A percentile compares a stretch with the other conserved stretches of the same genome.
These are phyloP conservation scores for Scytalidium lignicola DNA, from an alignment of 2,329 filamentous ascomycete species.

Conservation along the genomic window DNA sequence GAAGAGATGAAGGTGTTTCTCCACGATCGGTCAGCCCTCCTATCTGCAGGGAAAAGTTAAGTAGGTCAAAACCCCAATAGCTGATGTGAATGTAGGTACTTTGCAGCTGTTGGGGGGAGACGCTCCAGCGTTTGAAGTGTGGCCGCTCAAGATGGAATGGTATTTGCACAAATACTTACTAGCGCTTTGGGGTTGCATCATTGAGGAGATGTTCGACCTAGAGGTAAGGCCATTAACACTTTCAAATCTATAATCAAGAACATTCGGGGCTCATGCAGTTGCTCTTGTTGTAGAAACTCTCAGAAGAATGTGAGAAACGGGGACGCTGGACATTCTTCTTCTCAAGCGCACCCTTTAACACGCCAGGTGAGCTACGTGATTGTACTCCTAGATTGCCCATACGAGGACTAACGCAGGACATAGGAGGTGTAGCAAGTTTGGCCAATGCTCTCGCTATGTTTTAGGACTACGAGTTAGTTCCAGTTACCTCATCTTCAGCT, in stretches of 20 bases:
- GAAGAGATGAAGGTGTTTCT: constrained; percentile 12
- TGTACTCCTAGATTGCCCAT: too few relatives aligned
- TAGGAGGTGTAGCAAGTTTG: too few relatives aligned
- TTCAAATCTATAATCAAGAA: too few relatives aligned
- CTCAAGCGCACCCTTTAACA: constrained; percentile 18
- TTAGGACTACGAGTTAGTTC: too few relatives aligned
- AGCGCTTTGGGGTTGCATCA: constrained; percentile 16
- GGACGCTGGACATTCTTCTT: constrained; percentile 19
- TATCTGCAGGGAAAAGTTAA: too few relatives aligned
- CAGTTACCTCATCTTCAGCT: too few relatives aligned
- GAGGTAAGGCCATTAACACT: constrained; percentile 13
- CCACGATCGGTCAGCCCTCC: too few relatives aligned
- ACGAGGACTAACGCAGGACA: too few relatives aligned
- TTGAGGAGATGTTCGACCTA: constrained; percentile 20
- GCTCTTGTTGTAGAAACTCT: too few relatives aligned
- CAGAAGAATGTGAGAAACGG: constrained; percentile 7
- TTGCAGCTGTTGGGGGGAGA: constrained; percentile 36
- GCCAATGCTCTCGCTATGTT: constrained; percentile 40
- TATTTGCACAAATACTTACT: constrained; percentile 18
- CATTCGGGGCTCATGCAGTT: too few relatives aligned
- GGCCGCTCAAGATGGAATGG: constrained; percentile 9
- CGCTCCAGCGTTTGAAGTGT: constrained; percentile 32
- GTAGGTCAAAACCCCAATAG: too few relatives aligned
- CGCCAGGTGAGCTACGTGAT: constrained; percentile 45
- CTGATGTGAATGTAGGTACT: constrained; percentile 24